These are phyloP conservation scores for Cladobotryum protrusum DNA, from an alignment of 2,329 filamentous ascomycete species.

Conservation along the genomic window DNA sequence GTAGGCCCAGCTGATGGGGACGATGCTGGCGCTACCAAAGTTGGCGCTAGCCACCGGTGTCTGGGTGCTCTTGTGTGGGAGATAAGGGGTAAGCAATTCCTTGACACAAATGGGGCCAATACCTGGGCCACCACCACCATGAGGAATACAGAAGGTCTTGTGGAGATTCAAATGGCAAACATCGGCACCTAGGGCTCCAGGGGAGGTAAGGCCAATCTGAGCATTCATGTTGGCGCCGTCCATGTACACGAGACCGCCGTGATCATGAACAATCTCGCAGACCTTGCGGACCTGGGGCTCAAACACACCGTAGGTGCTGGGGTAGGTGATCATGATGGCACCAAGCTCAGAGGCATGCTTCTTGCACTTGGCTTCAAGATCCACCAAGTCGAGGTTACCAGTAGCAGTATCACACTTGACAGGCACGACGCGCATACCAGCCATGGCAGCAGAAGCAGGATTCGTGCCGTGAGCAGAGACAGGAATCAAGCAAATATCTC, in stretches of 20 bases:
- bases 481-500: constrained; percentile 90
- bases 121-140: constrained; percentile 88
- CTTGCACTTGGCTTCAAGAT: constrained; percentile 82
- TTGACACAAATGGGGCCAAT: constrained; percentile 93
- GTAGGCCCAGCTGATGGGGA: constrained; percentile 93
- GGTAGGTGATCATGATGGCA: constrained; percentile 96
- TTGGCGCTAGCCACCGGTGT: constrained; percentile 73
- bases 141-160: constrained; percentile 98
- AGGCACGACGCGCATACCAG: constrained; percentile 86
- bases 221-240: constrained; percentile 98
- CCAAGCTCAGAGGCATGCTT: constrained; percentile 80
- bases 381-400: constrained; percentile 81
- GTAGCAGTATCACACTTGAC: constrained; percentile 85
- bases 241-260: constrained; percentile 96
- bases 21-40: constrained; percentile 83
- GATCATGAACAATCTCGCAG: constrained; percentile 75
- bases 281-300: constrained; percentile 83
- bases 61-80: constrained; percentile 36
- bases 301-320: constrained; percentile 90
- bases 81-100: constrained; percentile 66
- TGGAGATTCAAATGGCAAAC: constrained; percentile 96
- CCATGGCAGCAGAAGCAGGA: constrained; percentile 91
- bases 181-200: constrained; percentile 90
- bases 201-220: constrained; percentile 90
- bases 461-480: constrained; percentile 96